Percentiles rank a stretch among this genome's conserved stretches.
These are phyloP conservation scores for Gossypium longicalyx DNA, from an alignment of 345 rosid species.

Conservation along the genomic window DNA sequence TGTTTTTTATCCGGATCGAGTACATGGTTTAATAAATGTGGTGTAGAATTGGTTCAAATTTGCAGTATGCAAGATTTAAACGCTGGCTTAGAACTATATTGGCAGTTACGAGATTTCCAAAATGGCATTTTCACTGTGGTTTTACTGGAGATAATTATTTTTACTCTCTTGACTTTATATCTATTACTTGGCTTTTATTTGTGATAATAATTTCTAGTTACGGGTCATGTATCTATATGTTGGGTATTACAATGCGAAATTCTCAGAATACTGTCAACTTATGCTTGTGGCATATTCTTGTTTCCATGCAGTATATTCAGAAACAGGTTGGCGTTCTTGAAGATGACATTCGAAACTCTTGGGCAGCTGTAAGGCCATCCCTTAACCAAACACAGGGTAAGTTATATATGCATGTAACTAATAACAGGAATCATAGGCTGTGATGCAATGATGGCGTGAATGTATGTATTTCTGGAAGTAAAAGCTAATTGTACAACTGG, in stretches of 20 bases:
- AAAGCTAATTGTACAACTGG: not conserved
- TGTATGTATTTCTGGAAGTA: not conserved
- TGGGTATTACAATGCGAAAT: not conserved
- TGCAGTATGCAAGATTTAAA: not conserved
- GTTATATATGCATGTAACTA: constrained; percentile 18
- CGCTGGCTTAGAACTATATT: not conserved
- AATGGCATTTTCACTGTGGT: constrained; percentile 6
- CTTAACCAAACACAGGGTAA: constrained; percentile 31
- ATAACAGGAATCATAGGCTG: not conserved
- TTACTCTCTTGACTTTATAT: not conserved
- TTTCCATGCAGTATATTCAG: constrained; percentile 64
- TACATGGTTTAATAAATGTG: not conserved
- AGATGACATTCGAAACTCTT: constrained; percentile 70
- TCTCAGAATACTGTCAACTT: not conserved
- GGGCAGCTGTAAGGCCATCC: constrained; percentile 51
- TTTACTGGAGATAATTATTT: not conserved
- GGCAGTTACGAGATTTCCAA: not conserved
- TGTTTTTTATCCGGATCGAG: not conserved
- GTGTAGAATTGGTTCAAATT: not conserved
- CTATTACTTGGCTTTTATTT: not conserved
- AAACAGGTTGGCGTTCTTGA: constrained; percentile 64
- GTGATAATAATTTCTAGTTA: not conserved
- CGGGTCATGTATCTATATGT: not conserved
- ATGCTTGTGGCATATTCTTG: constrained; percentile 5
- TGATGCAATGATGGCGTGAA: not conserved